Evolutionary conservation across 2,329 filamentous ascomycete species (phyloP).

Genomic region (Apiospora rasikravindrae): DNA sequence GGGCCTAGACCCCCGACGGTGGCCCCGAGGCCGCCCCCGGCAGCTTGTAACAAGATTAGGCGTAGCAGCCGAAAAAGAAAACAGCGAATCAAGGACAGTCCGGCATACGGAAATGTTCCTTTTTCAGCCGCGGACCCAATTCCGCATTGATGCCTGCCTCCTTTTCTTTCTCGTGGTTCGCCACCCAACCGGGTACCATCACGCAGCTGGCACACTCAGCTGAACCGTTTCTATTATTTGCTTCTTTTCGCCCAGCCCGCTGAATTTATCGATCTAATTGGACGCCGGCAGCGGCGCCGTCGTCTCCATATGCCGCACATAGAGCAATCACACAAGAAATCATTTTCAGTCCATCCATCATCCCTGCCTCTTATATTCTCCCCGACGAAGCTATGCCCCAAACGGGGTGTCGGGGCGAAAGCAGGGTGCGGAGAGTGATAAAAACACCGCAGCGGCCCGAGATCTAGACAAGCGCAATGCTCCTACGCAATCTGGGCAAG

Average conservation of each 20-base stretch:
- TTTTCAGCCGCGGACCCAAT: not conserved
- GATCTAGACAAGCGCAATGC: not conserved
- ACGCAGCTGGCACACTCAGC: not conserved
- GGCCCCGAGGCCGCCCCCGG: not conserved
- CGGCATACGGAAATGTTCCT: not conserved
- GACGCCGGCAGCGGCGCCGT: not conserved
- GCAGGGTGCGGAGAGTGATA: not conserved
- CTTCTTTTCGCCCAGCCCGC: not conserved
- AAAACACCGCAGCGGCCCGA: slow-evolving; percentile 1
- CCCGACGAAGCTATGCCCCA: not conserved
- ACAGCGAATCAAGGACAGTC: not conserved
- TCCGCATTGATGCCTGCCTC: not conserved
- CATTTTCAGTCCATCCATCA: not conserved
- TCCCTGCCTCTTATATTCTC: not conserved
- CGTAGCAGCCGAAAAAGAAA: slow-evolving; percentile 8
- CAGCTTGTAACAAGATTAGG: not conserved
- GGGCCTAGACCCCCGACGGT: not conserved
- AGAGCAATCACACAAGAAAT: not conserved
- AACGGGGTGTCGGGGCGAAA: not conserved
- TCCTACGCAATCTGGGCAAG: not conserved
- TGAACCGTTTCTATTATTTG: not conserved
- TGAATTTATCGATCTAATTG: too few relatives aligned
- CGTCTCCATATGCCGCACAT: not conserved
- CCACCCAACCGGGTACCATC: not conserved
- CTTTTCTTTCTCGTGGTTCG: not conserved